Percentiles rank a stretch among this genome's conserved stretches.
These are phyloP conservation scores for Lactifluus piperatus DNA, from an alignment of 768 basidiomycete species.

Conservation along the genomic window DNA sequence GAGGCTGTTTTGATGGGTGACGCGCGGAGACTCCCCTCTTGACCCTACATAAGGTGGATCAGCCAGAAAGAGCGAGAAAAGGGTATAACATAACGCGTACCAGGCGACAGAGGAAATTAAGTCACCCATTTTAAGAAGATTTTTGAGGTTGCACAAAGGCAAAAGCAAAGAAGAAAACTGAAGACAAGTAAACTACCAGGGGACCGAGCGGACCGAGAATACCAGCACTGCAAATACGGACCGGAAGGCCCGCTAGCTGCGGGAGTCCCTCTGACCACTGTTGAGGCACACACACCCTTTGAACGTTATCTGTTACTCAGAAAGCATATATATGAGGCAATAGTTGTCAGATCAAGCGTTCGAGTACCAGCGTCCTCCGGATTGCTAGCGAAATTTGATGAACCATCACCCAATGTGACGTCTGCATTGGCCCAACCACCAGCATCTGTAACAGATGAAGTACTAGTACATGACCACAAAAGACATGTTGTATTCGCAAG, in stretches of 20 bases:
- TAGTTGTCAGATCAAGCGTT: no score
- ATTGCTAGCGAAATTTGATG: not conserved
- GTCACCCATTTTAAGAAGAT: slow-evolving; percentile 9
- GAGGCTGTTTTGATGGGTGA: slow-evolving; percentile 79
- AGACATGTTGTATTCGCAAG: no score
- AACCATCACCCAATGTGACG: not conserved
- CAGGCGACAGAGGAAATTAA: slow-evolving; percentile 10
- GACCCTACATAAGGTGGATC: slow-evolving; percentile 41
- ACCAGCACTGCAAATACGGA: no score
- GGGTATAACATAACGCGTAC: not conserved
- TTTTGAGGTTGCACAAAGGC: not conserved
- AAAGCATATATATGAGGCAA: no score
- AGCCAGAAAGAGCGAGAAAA: not conserved
- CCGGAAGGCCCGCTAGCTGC: no score
- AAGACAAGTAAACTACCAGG: no score
- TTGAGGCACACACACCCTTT: not conserved
- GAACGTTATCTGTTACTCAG: not conserved
- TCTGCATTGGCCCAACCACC: not conserved
- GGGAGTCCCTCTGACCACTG: no score
- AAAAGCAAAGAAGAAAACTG: not conserved
- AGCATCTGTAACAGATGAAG: not conserved
- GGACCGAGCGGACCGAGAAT: not conserved
- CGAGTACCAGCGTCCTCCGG: no score
- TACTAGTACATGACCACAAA: not conserved
- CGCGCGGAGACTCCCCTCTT: slow-evolving; percentile 65